Evolutionary conservation across 2,329 filamentous ascomycete genomes (phyloP), one percentile per base, ranked within the genome.

Genomic region (Claviceps digitariae): DNA sequence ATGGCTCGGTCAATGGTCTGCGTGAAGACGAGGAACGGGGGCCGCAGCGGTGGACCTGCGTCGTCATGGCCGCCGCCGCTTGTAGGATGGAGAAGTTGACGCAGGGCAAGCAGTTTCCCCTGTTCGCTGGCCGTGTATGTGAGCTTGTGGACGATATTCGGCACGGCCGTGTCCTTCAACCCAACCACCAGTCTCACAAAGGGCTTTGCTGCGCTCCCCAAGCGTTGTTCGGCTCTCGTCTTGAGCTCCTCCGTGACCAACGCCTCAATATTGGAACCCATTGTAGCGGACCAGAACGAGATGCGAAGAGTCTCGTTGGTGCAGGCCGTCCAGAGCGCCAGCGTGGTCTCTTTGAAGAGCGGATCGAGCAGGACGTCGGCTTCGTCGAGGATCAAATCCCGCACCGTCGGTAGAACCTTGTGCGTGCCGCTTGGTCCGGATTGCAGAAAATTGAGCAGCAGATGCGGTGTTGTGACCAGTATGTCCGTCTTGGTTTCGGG

Each of bases 271-370:
- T 85, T 93, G 17, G 91, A 95, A 3, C 87, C 89, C 84, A 98
- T 96, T 0, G 93, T 98, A 15, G 93, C 93, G 15, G 93, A 97
- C 90, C 91, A 98, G 56, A 95, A 83, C 10, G 86, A 88, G 3
- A 89, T 76, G 25, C 83, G 79, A 9, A 97, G 73, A n/a, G 76
- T 69, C 3, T 80, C 74, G 59, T 84, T 83, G 2, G 74, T 82
- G 66, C 91, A 91, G 3, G 86, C 80, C 44, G 81, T 79, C 90
- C 90, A 96, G 57, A 97, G 83, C 4, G 79, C 78, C 40, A 94
- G 74, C 0, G 90, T 96, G 67, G 96, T 90, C 23, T 93, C 86
- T 54, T 87, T 81, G 73, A 98, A 98, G 5, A 96, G 75, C 17
- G 87, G 84, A 62, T 97, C 90, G 12, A 98, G 79, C 6, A 98